A percentile compares a stretch with the other conserved stretches of the same genome.
Evolutionary conservation across 257 asterid species (phyloP).

Genomic region (Salvia miltiorrhiza): DNA sequence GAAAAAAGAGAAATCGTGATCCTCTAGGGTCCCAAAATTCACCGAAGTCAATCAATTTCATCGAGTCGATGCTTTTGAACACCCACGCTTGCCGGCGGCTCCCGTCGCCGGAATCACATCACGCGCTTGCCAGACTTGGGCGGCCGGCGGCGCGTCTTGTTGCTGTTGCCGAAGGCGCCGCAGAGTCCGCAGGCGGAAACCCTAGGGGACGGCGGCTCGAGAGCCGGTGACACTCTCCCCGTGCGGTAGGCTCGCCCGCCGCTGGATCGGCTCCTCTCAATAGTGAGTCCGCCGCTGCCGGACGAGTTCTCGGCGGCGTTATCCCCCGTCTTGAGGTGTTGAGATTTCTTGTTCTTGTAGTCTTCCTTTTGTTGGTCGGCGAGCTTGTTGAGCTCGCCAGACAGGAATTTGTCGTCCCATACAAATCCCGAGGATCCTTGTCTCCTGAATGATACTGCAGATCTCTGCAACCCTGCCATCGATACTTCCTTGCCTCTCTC

Average conservation of each 20-base stretch:
- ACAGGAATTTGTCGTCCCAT: slow-evolving; percentile 50
- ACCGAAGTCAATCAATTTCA: too few species aligned
- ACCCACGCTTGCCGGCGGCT: too few species aligned
- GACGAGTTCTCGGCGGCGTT: neutral
- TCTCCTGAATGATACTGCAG: slow-evolving; percentile 48
- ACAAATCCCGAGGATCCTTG: slow-evolving; percentile 58
- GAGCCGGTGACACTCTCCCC: slow-evolving; percentile 37
- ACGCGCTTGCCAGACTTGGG: slow-evolving; percentile 37
- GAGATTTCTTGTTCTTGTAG: slow-evolving; percentile 2
- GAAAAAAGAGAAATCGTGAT: neutral
- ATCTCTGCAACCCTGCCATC: slow-evolving; percentile 60
- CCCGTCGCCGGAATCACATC: slow-evolving; percentile 20
- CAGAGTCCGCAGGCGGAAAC: slow-evolving; percentile 42
- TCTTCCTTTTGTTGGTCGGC: slow-evolving; percentile 25
- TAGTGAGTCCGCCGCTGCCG: slow-evolving; percentile 30
- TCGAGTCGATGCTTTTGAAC: too few species aligned
- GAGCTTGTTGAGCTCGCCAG: slow-evolving; percentile 34
- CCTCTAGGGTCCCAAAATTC: slow-evolving; percentile 20
- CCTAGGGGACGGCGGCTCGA: slow-evolving; percentile 57
- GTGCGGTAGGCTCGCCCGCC: slow-evolving; percentile 37
- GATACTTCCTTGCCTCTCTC: neutral
- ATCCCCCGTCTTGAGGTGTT: neutral
- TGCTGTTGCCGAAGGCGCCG: slow-evolving; percentile 31
- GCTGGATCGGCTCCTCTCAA: slow-evolving; percentile 53
- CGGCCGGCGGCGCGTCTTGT: slow-evolving; percentile 36